phyloP scores from a whole-genome alignment of 345 rosid species.

The Eucalyptus grandis region DNA sequence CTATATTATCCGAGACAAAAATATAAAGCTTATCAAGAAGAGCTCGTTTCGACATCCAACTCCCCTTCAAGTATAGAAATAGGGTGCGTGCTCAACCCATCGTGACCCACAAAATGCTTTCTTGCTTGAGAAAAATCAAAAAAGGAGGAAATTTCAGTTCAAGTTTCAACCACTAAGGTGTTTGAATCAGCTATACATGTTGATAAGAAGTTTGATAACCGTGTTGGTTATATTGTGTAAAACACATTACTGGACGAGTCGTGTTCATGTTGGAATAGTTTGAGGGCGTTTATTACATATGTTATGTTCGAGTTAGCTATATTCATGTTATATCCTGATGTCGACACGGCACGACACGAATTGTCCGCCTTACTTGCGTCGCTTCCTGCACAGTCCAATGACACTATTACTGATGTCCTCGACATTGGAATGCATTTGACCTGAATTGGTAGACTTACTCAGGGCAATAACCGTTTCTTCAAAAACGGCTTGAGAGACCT shows the following conservation, averaged over 20 bases:
- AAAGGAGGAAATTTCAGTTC: accelerated
- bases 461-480: too few relatives aligned
- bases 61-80: background rate
- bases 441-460: too few relatives aligned
- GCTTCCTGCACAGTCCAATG: background rate
- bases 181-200: accelerated
- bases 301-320: accelerated
- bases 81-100: background rate
- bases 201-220: background rate
- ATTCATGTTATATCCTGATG: too few relatives aligned
- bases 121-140: background rate
- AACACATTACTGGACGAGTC: background rate
- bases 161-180: background rate
- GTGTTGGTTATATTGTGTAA: background rate
- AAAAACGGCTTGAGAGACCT: background rate
- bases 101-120: background rate
- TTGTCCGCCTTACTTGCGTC: too few relatives aligned
- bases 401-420: background rate
- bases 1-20: background rate
- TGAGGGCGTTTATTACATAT: background rate
- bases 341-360: accelerated
- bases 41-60: background rate
- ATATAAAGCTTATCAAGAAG: background rate
- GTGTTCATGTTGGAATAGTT: too few relatives aligned
- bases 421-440: too few relatives aligned